Conservation (phyloP, 2,329 filamentous ascomycete genomes). For the Ascochyta viciae-villosae region DNA sequence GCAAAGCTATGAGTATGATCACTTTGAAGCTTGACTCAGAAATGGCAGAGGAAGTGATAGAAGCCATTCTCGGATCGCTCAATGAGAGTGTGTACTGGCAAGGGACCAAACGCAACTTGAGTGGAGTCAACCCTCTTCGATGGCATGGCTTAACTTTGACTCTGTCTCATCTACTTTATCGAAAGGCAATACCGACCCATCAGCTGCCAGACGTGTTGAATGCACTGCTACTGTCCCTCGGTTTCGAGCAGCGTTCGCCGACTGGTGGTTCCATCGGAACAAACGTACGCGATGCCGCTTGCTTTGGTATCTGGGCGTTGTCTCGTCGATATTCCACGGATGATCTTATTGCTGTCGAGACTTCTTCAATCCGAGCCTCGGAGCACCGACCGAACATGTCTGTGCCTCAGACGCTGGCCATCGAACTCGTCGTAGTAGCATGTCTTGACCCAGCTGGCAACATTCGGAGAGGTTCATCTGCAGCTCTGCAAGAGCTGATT, state of each 20-base stretch:
- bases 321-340: constrained; percentile 83
- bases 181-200: constrained; percentile 75
- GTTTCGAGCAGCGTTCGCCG: constrained; percentile 86
- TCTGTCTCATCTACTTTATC: constrained; percentile 84
- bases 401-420: constrained; percentile 79
- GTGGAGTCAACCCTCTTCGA: constrained; percentile 77
- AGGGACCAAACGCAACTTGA: constrained; percentile 66
- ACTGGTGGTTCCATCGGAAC: constrained; percentile 86
- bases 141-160: constrained; percentile 96
- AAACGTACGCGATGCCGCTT: constrained; percentile 93
- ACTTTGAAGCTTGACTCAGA: constrained; percentile 78
- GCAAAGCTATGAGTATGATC: constrained; percentile 89
- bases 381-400: constrained; percentile 49
- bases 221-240: constrained; percentile 77
- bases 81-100: constrained; percentile 68
- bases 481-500: constrained; percentile 91
- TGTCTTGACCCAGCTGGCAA: constrained; percentile 92
- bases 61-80: constrained; percentile 77
- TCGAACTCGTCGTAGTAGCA: constrained; percentile 80
- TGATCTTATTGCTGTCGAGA: constrained; percentile 73
- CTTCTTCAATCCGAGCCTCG: constrained; percentile 52
- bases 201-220: constrained; percentile 78
- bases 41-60: constrained; percentile 86
- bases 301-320: constrained; percentile 94
- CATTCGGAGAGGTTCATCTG: constrained; percentile 89